Base-by-base conservation (phyloP, 495 filamentous ascomycete species). In the Tuber calosporum region DNA sequence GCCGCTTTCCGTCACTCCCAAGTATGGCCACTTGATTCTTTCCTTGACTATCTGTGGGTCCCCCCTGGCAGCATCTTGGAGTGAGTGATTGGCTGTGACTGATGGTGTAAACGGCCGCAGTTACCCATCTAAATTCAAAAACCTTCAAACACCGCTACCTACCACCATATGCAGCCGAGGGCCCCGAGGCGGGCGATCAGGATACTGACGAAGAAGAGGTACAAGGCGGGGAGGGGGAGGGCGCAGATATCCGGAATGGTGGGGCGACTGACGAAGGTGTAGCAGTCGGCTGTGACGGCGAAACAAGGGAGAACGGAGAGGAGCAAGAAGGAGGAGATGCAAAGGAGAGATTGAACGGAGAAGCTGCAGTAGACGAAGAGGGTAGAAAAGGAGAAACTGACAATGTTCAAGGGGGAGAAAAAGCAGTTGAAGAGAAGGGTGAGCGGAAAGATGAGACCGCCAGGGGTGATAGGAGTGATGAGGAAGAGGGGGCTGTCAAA, bases 231-330 rank as follows among this genome's bases (percentile, higher is more conserved):
- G 20, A 78, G 43, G 13, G 66, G 70, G 4, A 70, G 45, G 43
- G 17, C 69, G 58, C 72, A 80, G 69, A 72, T 68, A 36, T 76
- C 73, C 69, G 68, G 40, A 4, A 70, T 77, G 1, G 66, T 69
- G 22, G 39, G 66, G 34, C 69, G 72, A 20, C 70, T 70, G 11
- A 71, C 69, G 41, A 77, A 77, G 48, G 75, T 76, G 26, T 69
- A 53, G 0, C 70, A 70, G 40, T 40, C 70, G 34, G 42, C 67
- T 53, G n/a, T 76, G 17, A 43, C 68, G 20, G 26, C 48, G 37
- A 74, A 76, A 34, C 72, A 74, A 42, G 68, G 74, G n/a, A 36
- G 53, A 45, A 19, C 19, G 43, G 20, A 45, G 45, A 39, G 70
- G 39, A 77, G 66, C 48, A 70, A 26, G 36, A 68, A 37, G 67